phyloP scores from a whole-genome alignment of 2,329 filamentous ascomycete genomes.

The Tympanopsis confertula region DNA sequence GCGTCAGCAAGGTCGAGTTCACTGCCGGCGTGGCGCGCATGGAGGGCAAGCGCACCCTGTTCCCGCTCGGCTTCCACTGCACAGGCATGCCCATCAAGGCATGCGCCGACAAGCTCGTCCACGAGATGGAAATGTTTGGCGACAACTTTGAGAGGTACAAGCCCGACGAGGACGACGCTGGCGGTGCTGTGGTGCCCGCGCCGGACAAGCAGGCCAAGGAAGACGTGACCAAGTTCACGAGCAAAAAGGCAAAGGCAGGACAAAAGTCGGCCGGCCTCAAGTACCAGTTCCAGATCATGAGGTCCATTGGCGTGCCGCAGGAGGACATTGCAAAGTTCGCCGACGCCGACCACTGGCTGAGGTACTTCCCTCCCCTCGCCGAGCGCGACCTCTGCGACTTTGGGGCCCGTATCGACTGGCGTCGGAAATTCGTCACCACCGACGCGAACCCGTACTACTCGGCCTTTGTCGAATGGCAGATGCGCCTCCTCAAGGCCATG shows the following conservation, averaged over 20 bases:
- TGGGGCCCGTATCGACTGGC: conserved; percentile 84
- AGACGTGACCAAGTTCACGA: conserved; percentile 82
- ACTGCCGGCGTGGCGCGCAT: conserved; percentile 76
- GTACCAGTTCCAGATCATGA: conserved; percentile 93
- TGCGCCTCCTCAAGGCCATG: conserved; percentile 79
- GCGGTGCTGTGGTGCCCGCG: conserved; percentile 27
- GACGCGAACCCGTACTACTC: conserved; percentile 96
- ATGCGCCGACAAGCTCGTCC: conserved; percentile 84
- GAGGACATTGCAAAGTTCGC: conserved; percentile 90
- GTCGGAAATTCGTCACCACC: conserved; percentile 83
- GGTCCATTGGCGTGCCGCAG: conserved; percentile 73
- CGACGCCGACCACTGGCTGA: conserved; percentile 81
- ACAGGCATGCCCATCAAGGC: conserved; percentile 98
- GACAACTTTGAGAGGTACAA: conserved; percentile 71
- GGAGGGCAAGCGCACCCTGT: conserved; percentile 77
- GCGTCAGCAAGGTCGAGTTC: conserved; percentile 87
- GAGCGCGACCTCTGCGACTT: conserved; percentile 71
- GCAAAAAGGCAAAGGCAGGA: conserved; percentile 83
- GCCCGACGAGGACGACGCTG: conserved; percentile 33
- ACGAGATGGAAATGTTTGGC: conserved; percentile 83
- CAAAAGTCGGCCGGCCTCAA: conserved; percentile 87
- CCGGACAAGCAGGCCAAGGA: conserved; percentile 58
- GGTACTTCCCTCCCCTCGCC: conserved; percentile 78
- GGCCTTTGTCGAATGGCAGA: conserved; percentile 91
- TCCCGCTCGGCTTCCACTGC: conserved; percentile 89